Evolutionary conservation across 306 rosid genomes (phyloP), one percentile per base, ranked within the genome.

Genomic region (Geum urbanum): DNA sequence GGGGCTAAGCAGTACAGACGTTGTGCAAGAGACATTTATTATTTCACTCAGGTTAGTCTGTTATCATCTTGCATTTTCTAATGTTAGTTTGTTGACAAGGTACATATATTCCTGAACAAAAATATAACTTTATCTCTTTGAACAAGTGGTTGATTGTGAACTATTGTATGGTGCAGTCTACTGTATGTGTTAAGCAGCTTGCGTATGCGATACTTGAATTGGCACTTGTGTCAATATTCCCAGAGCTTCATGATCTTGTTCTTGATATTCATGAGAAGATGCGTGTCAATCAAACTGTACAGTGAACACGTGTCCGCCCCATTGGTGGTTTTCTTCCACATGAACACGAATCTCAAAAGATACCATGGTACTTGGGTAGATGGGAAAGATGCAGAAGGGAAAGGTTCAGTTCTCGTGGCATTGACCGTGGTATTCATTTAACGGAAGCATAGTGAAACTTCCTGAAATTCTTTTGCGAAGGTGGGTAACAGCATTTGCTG

Each of bases 11-110:
- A 89, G 75, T 95, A 95, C 86, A 86, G 83, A 79, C 96, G 85
- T 24, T 91, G 99, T 53, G 97, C 97, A 14, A 79, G 89, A 79
- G 99, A 95, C 77, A 89, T 95, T 8, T 95, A 95, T 62, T 82
- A 86, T 79, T 95, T 95, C 76, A 95, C 89, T 78, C 99, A 91
- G 95, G 99, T 94, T 66, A 66, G 84, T 75, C 66, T 59, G 59
- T 59, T 15, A 64, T 57, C 60, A 59, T 9, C 63, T 60, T 69
- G 54, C 55, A 19, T 60, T 50, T 7, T 53, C 83, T 70, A 48
- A 55, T 51, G 18, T 44, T 37, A 60, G 61, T 65, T 18, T 64
- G 37, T 24, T 24, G 27, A 24, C 2, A 24, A 24, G 27, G 27
- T 24, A 24, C 27, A 2, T 2, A 0, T 0, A 0, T 24, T 24